These are phyloP conservation scores for Dichomitus squalens DNA, from an alignment of 1,284 basidiomycete species.

Conservation along the genomic window DNA sequence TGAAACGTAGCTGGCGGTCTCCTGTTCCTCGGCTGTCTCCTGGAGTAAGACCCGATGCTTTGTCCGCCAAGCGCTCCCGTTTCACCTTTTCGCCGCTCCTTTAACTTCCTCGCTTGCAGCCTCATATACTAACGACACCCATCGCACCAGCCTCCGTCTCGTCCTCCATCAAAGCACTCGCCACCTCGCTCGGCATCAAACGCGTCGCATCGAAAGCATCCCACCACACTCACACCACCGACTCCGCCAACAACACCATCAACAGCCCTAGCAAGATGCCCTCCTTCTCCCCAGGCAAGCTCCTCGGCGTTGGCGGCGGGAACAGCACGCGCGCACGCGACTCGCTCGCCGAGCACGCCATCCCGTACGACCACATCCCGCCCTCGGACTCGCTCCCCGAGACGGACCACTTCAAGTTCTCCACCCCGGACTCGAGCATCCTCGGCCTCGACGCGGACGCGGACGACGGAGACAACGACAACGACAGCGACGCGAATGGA, in stretches of 20 bases:
- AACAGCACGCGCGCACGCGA: constrained; percentile 31
- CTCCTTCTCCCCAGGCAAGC: constrained; percentile 19
- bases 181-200: constrained; percentile 69
- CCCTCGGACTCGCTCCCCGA: constrained; percentile 40
- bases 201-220: constrained; percentile 42
- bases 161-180: constrained; percentile 71
- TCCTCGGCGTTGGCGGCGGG: constrained; percentile 21
- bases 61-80: background rate
- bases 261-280: constrained; percentile 5
- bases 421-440: constrained; percentile 36
- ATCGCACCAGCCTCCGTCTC: constrained; percentile 49
- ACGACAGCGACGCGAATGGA: constrained; percentile 35
- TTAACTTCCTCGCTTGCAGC: background rate
- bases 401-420: constrained; percentile 54
- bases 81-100: background rate
- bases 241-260: constrained; percentile 7
- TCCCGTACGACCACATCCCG: constrained; percentile 56
- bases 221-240: constrained; percentile 1
- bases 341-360: constrained; percentile 48
- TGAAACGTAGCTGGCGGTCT: too few species aligned
- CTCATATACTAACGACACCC: background rate
- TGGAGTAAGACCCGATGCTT: background rate
- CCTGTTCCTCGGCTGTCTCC: background rate
- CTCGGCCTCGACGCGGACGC: constrained; percentile 22
- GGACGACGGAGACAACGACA: too few species aligned